Percentiles rank a stretch among this genome's conserved stretches.
Conservation (phyloP, 2,329 filamentous ascomycete species). For the Penicillium sp. region DNA sequence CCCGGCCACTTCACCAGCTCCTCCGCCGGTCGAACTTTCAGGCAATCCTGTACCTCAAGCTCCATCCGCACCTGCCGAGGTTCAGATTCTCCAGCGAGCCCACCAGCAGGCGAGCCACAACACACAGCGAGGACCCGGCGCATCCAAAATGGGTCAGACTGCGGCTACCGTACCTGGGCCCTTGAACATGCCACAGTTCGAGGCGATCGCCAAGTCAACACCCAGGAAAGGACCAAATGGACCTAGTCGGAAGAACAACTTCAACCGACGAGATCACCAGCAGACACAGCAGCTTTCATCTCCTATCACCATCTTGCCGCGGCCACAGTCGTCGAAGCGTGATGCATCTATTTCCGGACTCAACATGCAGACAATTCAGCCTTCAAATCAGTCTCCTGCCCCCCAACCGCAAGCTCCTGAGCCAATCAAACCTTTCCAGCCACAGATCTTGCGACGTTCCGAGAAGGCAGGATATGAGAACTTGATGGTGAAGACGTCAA, state of each 20-base stretch:
- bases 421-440: conserved; percentile 50
- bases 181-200: conserved; percentile 41
- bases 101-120: conserved; percentile 7
- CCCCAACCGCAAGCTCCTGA: conserved; percentile 31
- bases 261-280: conserved; percentile 21
- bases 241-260: conserved; percentile 22
- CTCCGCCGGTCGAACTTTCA: conserved; percentile 18
- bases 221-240: conserved; percentile 26
- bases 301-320: conserved; percentile 39
- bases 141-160: conserved; percentile 24
- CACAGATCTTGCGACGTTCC: conserved; percentile 55
- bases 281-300: conserved; percentile 28
- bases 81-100: conserved; percentile 36
- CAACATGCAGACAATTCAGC: conserved; percentile 10
- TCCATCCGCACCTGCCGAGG: conserved; percentile 10
- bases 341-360: conserved; percentile 21
- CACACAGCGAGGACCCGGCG: conserved; percentile 15
- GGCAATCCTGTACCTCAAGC: conserved; percentile 7
- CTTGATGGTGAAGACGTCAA: conserved; percentile 17
- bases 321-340: conserved; percentile 33
- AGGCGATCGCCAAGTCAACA: conserved; percentile 28
- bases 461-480: conserved; percentile 37
- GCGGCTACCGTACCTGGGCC: conserved; percentile 44
- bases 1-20: conserved; percentile 11
- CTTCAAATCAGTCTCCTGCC: conserved; percentile 13